Percentiles rank a stretch among this genome's conserved stretches.
Evolutionary conservation across 2,329 filamentous ascomycete species (phyloP).

Genomic region (Blastomyces parvus): DNA sequence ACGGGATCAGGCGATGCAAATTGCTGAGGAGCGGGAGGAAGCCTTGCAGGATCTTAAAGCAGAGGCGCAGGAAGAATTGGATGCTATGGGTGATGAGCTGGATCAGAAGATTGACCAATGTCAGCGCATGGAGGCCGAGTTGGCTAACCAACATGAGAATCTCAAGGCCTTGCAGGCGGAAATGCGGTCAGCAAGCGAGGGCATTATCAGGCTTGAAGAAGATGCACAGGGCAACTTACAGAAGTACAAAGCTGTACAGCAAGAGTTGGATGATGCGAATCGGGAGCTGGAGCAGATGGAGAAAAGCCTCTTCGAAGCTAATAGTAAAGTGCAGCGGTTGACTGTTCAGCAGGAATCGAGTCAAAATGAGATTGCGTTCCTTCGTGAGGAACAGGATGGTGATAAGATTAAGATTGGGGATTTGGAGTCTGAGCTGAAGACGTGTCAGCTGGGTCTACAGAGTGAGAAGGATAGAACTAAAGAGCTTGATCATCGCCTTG

Average conservation of each 20-base stretch:
- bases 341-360: slow-evolving; percentile 87
- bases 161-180: slow-evolving; percentile 86
- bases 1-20: slow-evolving; percentile 71
- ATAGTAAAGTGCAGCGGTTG: slow-evolving; percentile 77
- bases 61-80: slow-evolving; percentile 52
- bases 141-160: slow-evolving; percentile 71
- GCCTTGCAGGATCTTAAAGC: slow-evolving; percentile 43
- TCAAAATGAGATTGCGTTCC: slow-evolving; percentile 86
- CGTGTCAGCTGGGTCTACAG: slow-evolving; percentile 66
- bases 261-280: slow-evolving; percentile 73
- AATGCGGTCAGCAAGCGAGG: slow-evolving; percentile 85
- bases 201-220: slow-evolving; percentile 77
- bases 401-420: slow-evolving; percentile 98
- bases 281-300: slow-evolving; percentile 80
- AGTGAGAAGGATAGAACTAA: slow-evolving; percentile 70
- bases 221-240: slow-evolving; percentile 70
- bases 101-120: slow-evolving; percentile 64
- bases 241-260: slow-evolving; percentile 72
- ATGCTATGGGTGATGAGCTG: slow-evolving; percentile 52
- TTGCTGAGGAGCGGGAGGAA: slow-evolving; percentile 56
- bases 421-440: slow-evolving; percentile 71
- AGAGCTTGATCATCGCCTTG: slow-evolving; percentile 65
- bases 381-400: slow-evolving; percentile 90
- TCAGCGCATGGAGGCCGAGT: slow-evolving; percentile 58
- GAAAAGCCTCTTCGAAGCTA: slow-evolving; percentile 70